phyloP scores from a whole-genome alignment of 2,329 filamentous ascomycete genomes.

The Talaromyces sp. region DNA sequence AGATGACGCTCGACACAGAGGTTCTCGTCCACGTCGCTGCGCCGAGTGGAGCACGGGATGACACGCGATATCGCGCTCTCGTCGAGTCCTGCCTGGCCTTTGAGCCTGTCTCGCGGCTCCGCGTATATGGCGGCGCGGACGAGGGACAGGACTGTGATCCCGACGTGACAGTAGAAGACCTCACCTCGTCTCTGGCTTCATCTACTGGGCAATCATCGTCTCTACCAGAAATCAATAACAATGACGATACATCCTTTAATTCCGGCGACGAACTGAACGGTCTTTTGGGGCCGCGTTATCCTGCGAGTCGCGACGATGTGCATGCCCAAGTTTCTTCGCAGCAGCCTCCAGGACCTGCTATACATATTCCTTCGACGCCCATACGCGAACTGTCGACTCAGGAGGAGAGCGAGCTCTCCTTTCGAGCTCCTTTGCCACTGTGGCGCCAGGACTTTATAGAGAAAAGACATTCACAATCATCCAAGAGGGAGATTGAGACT shows the following conservation, averaged over 20 bases:
- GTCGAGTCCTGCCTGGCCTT: conserved; percentile 32
- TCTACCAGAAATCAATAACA: background rate
- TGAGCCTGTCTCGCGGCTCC: conserved; percentile 22
- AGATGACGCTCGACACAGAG: conserved; percentile 20
- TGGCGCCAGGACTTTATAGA: background rate
- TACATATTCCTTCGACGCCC: background rate
- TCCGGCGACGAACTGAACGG: conserved; percentile 12
- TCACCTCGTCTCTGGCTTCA: background rate
- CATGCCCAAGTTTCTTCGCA: background rate
- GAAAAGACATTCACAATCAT: background rate
- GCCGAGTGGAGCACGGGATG: conserved; percentile 29
- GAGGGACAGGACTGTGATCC: background rate
- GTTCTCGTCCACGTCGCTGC: conserved; percentile 39
- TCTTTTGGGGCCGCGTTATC: background rate
- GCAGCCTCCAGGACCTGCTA: background rate
- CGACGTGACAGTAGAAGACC: conserved; percentile 1
- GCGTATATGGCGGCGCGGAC: background rate
- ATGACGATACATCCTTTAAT: background rate
- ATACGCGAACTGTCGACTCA: background rate
- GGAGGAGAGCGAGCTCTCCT: conserved; percentile 8
- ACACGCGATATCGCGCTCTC: conserved; percentile 33
- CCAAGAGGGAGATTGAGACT: background rate
- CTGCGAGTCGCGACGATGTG: background rate
- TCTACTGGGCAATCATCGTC: background rate
- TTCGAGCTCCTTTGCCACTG: conserved; percentile 2